Evolutionary conservation across 1,139 yeast species (phyloP).

Genomic region (Scheffersomyces cryptocercus): DNA sequence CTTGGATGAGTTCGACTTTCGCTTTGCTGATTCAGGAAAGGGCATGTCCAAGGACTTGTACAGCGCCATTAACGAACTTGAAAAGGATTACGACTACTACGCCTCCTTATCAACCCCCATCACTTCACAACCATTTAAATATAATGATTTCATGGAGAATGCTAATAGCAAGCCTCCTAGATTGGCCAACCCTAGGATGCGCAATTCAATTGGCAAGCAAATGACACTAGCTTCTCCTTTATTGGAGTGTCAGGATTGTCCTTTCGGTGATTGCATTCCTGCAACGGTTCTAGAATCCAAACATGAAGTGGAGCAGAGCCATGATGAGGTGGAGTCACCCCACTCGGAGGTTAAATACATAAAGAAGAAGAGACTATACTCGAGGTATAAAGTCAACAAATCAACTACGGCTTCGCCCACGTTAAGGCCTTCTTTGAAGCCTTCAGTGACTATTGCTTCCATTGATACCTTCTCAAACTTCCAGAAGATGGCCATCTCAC

Average conservation of each 20-base stretch:
- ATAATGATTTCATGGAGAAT: not conserved
- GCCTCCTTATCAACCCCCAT: not conserved
- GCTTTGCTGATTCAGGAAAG: slow-evolving; percentile 7
- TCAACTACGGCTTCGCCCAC: slow-evolving; percentile 10
- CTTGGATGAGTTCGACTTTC: slow-evolving; percentile 21
- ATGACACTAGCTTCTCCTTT: slow-evolving; percentile 20
- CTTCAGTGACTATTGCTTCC: slow-evolving; percentile 27
- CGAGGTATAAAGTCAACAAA: slow-evolving; percentile 2
- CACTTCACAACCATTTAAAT: not conserved
- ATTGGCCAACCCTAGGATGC: slow-evolving; percentile 6
- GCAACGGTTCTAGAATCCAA: not conserved
- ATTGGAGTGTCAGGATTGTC: slow-evolving; percentile 11
- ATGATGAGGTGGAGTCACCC: not conserved
- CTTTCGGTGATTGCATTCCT: slow-evolving; percentile 1
- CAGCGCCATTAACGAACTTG: too few relatives aligned
- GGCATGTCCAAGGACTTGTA: not conserved
- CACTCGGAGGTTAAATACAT: not conserved
- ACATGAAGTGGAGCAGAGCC: not conserved
- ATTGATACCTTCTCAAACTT: slow-evolving; percentile 17
- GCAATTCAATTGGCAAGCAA: slow-evolving; percentile 6
- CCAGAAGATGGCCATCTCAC: slow-evolving; percentile 3
- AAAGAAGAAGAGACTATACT: not conserved
- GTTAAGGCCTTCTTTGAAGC: slow-evolving; percentile 18
- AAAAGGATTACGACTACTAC: not conserved
- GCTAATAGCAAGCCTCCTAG: slow-evolving; percentile 3